Percentiles rank a stretch among this genome's conserved stretches.
Evolutionary conservation across 2,329 filamentous ascomycete genomes (phyloP).

Genomic region (Ceratocystis smalleyi): DNA sequence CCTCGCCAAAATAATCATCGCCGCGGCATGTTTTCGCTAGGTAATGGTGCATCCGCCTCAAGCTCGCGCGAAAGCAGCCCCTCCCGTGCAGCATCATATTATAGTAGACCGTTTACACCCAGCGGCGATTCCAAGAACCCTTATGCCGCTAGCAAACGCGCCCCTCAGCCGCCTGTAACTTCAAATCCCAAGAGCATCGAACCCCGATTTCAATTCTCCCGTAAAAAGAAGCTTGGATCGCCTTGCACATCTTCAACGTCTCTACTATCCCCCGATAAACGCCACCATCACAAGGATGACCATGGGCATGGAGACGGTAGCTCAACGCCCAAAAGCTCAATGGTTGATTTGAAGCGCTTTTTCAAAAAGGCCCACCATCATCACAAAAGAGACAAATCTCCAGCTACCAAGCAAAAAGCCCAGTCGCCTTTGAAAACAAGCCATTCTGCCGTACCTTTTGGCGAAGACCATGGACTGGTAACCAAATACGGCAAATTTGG

Average conservation of each 20-base stretch:
- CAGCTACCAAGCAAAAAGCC: constrained; percentile 49
- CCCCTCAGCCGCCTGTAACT: constrained; percentile 44
- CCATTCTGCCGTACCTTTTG: constrained; percentile 51
- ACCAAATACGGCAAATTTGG: constrained; percentile 94
- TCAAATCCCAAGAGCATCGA: constrained; percentile 46
- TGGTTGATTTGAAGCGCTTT: constrained; percentile 92
- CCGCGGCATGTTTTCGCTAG: constrained; percentile 39
- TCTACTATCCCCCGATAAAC: constrained; percentile 35
- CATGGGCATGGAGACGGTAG: constrained; percentile 19
- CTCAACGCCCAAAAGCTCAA: constrained; percentile 49
- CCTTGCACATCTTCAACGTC: constrained; percentile 37
- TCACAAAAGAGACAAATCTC: constrained; percentile 45
- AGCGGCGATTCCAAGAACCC: constrained; percentile 68
- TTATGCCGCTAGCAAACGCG: constrained; percentile 67
- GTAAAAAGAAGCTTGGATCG: constrained; percentile 52
- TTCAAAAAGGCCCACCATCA: constrained; percentile 59
- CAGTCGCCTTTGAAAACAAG: constrained; percentile 38
- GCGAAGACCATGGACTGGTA: constrained; percentile 77
- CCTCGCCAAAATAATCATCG: constrained; percentile 28
- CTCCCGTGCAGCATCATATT: constrained; percentile 46
- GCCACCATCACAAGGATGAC: constrained; percentile 21
- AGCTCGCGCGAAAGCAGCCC: constrained; percentile 49
- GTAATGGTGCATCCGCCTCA: constrained; percentile 36
- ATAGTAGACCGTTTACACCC: constrained; percentile 62
- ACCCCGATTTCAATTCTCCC: constrained; percentile 67